Evolutionary conservation across 495 filamentous ascomycete genomes (phyloP).

Genomic region (Xylaria longipes): DNA sequence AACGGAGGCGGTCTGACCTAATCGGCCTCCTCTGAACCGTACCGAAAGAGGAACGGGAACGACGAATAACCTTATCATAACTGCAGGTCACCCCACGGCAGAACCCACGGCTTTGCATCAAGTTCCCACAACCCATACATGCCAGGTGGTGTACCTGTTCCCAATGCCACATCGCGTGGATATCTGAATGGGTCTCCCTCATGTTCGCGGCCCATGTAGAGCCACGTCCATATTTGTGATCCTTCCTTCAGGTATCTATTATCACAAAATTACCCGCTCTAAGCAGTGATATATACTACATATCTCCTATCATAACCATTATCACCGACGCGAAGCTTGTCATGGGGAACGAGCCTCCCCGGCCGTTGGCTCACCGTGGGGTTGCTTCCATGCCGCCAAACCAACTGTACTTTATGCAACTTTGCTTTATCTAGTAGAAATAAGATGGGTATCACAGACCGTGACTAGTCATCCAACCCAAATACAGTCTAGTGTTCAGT

Average conservation of each 20-base stretch:
- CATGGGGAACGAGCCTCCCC: background rate
- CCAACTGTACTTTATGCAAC: background rate
- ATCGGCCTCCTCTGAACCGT: background rate
- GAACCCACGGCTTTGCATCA: constrained; percentile 14
- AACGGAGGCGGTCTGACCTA: constrained; percentile 25
- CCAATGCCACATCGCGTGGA: constrained; percentile 13
- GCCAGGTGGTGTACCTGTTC: too few species aligned
- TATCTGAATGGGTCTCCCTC: constrained; percentile 9
- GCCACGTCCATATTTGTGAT: constrained; percentile 7
- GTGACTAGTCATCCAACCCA: background rate
- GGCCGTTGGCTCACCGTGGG: too few species aligned
- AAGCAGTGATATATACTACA: background rate
- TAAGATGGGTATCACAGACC: background rate
- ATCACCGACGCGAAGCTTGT: constrained; percentile 5
- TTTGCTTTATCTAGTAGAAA: background rate
- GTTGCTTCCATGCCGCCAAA: background rate
- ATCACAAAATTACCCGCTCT: background rate
- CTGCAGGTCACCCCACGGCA: constrained; percentile 20
- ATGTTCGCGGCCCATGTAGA: background rate
- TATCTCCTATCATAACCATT: background rate
- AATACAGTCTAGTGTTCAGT: background rate
- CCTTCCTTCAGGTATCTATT: background rate
- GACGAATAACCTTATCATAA: constrained; percentile 15
- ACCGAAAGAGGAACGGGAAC: constrained; percentile 1
- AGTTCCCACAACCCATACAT: constrained; percentile 9